Evolutionary conservation across 768 basidiomycete genomes (phyloP), one percentile per base, ranked within the genome.

Genomic region (Pisolithus microcarpus): DNA sequence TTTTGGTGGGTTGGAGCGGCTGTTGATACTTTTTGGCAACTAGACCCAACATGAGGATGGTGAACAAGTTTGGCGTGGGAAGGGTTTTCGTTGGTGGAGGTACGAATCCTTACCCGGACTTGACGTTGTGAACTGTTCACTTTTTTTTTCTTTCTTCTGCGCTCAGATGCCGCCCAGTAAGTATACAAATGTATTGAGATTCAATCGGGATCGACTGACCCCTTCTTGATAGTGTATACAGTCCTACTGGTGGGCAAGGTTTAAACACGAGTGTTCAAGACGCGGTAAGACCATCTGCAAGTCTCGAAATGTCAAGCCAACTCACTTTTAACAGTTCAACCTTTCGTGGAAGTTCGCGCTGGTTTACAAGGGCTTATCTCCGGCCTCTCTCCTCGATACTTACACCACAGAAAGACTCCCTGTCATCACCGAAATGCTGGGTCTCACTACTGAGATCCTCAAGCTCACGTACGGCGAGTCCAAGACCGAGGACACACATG

Each of bases 61-160:
- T 34, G 31, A 34, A 34, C 11, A 34, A 11, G 31, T 34, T 34
- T 34, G 31, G 31, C 5, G 39, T 40, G n/a, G 39, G 39, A 11
- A 40, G 39, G 21, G 73, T 72, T 10, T 79, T 78, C 52, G 45
- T 79, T 15, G 71, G 63, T 24, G 79, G 78, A 57, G 79, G 78
- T 59, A 30, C 46, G 43, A 7, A 13, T 8, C 18, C 44, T 21
- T 6, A n/a, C 38, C 13, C n/a, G 31, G 13, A 16, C 30, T 18
- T 37, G 11, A 15, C 21, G 3, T 13, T 9, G 10, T 5, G 21
- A 6, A 37, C 21, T 45, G 2, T 5, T 34, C 31, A 49, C 48
- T n/a, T 34, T 15, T 4, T 16, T 15, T n/a, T 23, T 43, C 1
- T n/a, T n/a, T n/a, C 31, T 11, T 10, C 31, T 4, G 31, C 11